phyloP scores from a whole-genome alignment of 2,329 filamentous ascomycete genomes.

The Aureobasidium leucospermi region DNA sequence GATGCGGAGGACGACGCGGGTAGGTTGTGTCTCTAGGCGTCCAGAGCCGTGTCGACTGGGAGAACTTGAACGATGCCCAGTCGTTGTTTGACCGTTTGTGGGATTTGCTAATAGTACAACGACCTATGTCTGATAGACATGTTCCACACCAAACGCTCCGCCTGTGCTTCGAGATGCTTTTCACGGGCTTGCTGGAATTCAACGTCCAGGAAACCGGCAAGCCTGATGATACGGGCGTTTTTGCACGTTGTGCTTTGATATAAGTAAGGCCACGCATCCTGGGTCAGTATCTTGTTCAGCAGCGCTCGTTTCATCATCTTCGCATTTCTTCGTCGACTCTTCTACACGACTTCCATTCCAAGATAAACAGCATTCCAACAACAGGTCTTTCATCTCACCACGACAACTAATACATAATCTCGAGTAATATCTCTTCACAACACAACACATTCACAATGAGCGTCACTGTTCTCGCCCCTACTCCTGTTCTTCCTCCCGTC shows the following conservation, averaged over 20 bases:
- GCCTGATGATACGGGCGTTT: conserved; percentile 6
- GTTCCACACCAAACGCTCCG: conserved; percentile 4
- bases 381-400: not conserved
- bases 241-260: conserved; percentile 14
- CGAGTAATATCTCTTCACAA: not conserved
- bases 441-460: conserved; percentile 10
- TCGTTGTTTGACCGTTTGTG: conserved; percentile 9
- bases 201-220: conserved; percentile 10
- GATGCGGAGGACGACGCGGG: not conserved
- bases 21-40: not conserved
- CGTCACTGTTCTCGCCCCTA: conserved; percentile 7
- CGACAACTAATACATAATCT: conserved; percentile 1
- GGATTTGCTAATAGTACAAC: conserved; percentile 13
- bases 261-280: conserved; percentile 10
- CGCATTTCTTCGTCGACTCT: not conserved
- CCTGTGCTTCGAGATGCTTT: conserved; percentile 5
- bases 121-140: conserved; percentile 11
- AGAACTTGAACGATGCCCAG: not conserved
- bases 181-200: not conserved
- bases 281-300: not conserved
- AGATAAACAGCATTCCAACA: conserved; percentile 1
- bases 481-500: conserved; percentile 8
- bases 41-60: not conserved
- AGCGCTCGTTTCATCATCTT: conserved; percentile 9
- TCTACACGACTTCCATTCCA: not conserved